Base-by-base conservation (phyloP, 495 filamentous ascomycete genomes). In the Xylaria castorea region DNA sequence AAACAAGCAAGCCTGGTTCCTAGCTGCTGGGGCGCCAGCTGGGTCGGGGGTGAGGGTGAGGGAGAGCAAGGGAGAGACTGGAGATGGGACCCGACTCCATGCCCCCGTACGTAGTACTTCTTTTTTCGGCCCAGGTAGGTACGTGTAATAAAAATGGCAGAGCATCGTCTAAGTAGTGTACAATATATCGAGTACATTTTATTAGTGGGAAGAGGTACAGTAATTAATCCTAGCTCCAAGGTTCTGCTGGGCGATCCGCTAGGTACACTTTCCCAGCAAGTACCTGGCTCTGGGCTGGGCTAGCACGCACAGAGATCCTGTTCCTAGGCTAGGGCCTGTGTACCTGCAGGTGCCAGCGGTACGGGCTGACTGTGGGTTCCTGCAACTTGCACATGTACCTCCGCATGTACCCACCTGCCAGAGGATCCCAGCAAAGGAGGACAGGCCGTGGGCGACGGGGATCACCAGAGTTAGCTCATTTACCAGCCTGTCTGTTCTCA, bases 321-420 rank as follows among this genome's bases (percentile, higher is more conserved):
- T 60, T 60, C 27, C 63, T 46, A 34, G 42, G 48, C 60, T 53
- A 65, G 36, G 60, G 46, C 16, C 32, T 6, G 62, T 72, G 70
- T 72, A 72, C 63, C 70, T 72, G 70, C 70, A 72, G 70, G 51
- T 72, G 70, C 36, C 62, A 67, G 63, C 62, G 53, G 70, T 72
- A 72, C 70, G 70, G 70, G 70, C 70, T 72, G 70, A 72, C 62
- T 60, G 63, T 72, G 70, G 70, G 70, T 72, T 67, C 62, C 70
- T 72, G 70, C 70, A 72, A 58, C 62, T 32, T 16, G 50, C 69
- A 48, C 50, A 66, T 72, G 70, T 72, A 72, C 63, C 53, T 71
- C 61, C 46, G 36, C 61, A 40, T 30, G 70, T 67, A 72, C 70
- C 70, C 70, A 71, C 70, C 70, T 58, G 61, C 61, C 32, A 51